phyloP scores from a whole-genome alignment of 495 filamentous ascomycete species.

The Talaromyces nanjingensis region DNA sequence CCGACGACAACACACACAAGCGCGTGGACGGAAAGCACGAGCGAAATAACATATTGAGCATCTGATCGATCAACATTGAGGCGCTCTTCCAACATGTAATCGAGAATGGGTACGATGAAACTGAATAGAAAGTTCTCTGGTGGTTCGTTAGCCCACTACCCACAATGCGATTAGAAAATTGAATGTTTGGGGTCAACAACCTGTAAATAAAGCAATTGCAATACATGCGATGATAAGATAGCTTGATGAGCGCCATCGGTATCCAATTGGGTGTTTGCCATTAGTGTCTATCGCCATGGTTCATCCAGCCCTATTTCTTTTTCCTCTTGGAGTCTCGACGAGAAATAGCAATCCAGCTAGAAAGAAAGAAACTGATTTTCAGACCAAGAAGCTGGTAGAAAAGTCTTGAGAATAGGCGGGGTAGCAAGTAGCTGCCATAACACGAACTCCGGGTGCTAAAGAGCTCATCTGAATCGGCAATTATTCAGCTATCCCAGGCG shows the following conservation, averaged over 20 bases:
- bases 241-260: slow-evolving; percentile 18
- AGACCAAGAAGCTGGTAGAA: not conserved
- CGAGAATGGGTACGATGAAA: slow-evolving; percentile 14
- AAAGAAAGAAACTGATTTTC: not conserved
- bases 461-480: not conserved
- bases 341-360: not conserved
- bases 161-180: not conserved
- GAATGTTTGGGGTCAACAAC: not conserved
- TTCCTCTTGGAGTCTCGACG: not conserved
- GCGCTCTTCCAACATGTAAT: slow-evolving; percentile 11
- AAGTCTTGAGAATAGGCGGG: not conserved
- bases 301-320: not conserved
- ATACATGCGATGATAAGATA: slow-evolving; percentile 17
- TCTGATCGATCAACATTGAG: slow-evolving; percentile 8
- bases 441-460: no score
- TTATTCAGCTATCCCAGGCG: not conserved
- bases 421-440: not conserved
- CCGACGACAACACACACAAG: slow-evolving; percentile 16
- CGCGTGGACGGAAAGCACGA: slow-evolving; percentile 10
- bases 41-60: slow-evolving; percentile 10
- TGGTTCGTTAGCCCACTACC: not conserved
- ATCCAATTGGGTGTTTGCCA: not conserved
- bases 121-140: slow-evolving; percentile 14
- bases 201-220: slow-evolving; percentile 17
- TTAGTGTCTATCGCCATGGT: not conserved